Conservation (phyloP, 2,329 filamentous ascomycete species). For the Akanthomyces uredinophilus region DNA sequence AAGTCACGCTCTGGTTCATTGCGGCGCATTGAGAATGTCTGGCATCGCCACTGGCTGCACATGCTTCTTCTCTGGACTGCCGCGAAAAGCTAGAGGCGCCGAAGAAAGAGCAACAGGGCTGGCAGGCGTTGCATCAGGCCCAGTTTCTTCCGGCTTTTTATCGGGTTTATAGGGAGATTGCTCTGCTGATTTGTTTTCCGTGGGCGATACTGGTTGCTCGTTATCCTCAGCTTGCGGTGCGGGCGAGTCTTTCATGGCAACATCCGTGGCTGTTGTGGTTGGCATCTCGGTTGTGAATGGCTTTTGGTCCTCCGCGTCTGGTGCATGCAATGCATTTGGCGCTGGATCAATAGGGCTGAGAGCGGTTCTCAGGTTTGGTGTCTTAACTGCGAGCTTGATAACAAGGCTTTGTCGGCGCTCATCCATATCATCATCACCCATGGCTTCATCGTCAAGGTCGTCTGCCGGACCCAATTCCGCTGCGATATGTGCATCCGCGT, state of each 20-base stretch:
- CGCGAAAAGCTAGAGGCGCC: slow-evolving; percentile 53
- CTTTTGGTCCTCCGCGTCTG: slow-evolving; percentile 18
- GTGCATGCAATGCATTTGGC: slow-evolving; percentile 21
- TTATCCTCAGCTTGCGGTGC: slow-evolving; percentile 5
- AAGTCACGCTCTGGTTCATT: background rate
- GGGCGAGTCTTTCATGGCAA: background rate
- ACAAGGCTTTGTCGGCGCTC: slow-evolving; percentile 58
- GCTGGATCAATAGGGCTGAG: slow-evolving; percentile 20
- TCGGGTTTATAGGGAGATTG: background rate
- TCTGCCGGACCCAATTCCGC: slow-evolving; percentile 56
- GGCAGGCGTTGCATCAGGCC: slow-evolving; percentile 19
- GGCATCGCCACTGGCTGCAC: slow-evolving; percentile 26
- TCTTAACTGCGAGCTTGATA: slow-evolving; percentile 62
- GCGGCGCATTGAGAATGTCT: slow-evolving; percentile 18
- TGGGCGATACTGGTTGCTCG: slow-evolving; percentile 16
- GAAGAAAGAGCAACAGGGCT: slow-evolving; percentile 31
- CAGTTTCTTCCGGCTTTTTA: background rate
- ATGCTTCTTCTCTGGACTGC: slow-evolving; percentile 55
- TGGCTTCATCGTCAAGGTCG: slow-evolving; percentile 50
- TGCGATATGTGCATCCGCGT: slow-evolving; percentile 62
- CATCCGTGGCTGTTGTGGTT: background rate
- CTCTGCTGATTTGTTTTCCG: background rate
- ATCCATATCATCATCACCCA: slow-evolving; percentile 49
- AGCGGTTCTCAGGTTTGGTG: slow-evolving; percentile 33
- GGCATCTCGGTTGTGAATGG: background rate